Evolutionary conservation across 2,329 filamentous ascomycete species (phyloP).

Genomic region (Hypoxylon sp.): DNA sequence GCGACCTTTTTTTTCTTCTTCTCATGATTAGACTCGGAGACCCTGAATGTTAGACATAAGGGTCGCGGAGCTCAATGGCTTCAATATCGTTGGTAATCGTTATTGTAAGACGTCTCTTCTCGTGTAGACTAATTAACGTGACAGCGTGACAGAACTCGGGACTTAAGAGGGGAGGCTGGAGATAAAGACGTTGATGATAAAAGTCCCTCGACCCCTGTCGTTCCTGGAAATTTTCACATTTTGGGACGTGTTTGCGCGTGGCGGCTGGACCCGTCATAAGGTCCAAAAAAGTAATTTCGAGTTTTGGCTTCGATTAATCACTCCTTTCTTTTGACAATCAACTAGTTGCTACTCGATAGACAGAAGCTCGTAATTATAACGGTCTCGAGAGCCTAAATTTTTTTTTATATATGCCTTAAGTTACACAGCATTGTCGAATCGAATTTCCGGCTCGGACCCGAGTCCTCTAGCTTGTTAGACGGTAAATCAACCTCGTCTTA

Average conservation of each 20-base stretch:
- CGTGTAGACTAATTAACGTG: not conserved
- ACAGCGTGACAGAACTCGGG: slow-evolving; percentile 15
- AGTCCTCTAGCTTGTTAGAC: slow-evolving; percentile 36
- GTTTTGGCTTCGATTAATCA: slow-evolving; percentile 29
- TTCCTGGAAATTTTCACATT: slow-evolving; percentile 42
- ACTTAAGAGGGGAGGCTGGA: slow-evolving; percentile 28
- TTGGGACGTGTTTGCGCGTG: slow-evolving; percentile 45
- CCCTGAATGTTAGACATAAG: not conserved
- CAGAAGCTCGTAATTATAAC: slow-evolving; percentile 24
- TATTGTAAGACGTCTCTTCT: not conserved
- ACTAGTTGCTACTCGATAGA: slow-evolving; percentile 9
- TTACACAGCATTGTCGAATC: slow-evolving; percentile 40
- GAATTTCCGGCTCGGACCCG: slow-evolving; percentile 44
- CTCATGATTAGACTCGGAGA: not conserved
- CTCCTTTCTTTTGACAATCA: slow-evolving; percentile 31
- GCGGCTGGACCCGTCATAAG: slow-evolving; percentile 42
- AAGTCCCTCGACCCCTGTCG: slow-evolving; percentile 42
- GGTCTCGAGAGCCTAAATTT: slow-evolving; percentile 27
- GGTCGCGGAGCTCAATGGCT: not conserved
- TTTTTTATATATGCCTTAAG: slow-evolving; percentile 30
- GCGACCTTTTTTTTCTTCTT: not conserved
- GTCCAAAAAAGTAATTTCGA: slow-evolving; percentile 33
- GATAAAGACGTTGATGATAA: slow-evolving; percentile 43
- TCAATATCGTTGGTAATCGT: slow-evolving; percentile 8
- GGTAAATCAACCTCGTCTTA: slow-evolving; percentile 21